Percentiles rank a stretch among this genome's conserved stretches.
Conservation (phyloP, 2,329 filamentous ascomycete genomes). For the Ophiostoma pallidulum region DNA sequence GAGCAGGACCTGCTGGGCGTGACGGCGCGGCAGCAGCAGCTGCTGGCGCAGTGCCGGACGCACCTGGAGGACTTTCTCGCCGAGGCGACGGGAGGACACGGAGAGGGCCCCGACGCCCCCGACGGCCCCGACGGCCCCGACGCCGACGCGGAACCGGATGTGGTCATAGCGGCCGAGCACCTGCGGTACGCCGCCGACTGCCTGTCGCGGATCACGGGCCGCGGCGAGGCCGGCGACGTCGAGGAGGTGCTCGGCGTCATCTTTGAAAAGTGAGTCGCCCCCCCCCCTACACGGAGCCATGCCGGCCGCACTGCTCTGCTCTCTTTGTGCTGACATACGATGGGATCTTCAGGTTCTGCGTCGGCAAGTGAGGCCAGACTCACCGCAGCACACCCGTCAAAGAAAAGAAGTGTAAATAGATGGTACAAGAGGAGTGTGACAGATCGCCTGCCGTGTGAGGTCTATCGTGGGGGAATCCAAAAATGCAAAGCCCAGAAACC, state of each 20-base stretch:
- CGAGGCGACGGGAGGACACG: constrained; percentile 34
- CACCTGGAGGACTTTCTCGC: constrained; percentile 66
- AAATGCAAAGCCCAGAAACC: too few species aligned
- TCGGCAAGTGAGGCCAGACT: constrained; percentile 33
- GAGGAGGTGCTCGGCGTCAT: constrained; percentile 95
- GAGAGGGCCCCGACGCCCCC: too few species aligned
- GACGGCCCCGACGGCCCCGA: constrained; percentile 14
- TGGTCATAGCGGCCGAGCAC: constrained; percentile 84
- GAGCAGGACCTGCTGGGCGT: constrained; percentile 82
- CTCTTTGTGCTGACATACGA: too few species aligned
- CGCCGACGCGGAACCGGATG: constrained; percentile 52
- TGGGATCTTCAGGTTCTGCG: constrained; percentile 35
- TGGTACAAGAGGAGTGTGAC: not conserved
- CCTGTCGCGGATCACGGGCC: constrained; percentile 80
- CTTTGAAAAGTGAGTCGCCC: constrained; percentile 93
- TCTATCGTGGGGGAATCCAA: too few species aligned
- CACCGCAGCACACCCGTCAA: too few species aligned
- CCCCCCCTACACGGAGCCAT: too few species aligned
- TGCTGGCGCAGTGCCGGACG: constrained; percentile 62
- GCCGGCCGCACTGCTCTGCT: too few species aligned
- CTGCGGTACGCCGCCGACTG: constrained; percentile 70
- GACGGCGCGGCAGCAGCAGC: constrained; percentile 76
- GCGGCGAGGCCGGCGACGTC: constrained; percentile 76
- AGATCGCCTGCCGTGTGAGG: constrained; percentile 2
- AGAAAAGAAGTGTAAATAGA: not conserved